Conservation (phyloP, 192 early-diverging fungal species). For the Backusella sp. region DNA sequence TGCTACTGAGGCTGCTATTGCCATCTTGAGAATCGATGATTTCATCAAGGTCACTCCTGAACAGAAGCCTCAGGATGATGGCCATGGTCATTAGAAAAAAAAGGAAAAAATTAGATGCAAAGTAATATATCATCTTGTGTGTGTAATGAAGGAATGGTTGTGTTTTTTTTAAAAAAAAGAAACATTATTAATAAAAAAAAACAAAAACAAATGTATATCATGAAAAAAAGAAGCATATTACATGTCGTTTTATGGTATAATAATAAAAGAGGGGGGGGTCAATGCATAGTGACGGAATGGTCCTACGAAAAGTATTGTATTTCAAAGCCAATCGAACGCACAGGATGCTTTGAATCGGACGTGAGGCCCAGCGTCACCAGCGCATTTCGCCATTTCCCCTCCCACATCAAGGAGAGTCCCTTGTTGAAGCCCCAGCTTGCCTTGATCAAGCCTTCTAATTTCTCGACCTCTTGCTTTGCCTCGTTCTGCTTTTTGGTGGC, state of each 20-base stretch:
- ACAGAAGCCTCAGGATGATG: slow-evolving; percentile 37
- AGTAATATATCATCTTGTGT: neutral
- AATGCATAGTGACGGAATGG: neutral
- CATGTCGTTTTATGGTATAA: neutral
- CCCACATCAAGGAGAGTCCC: slow-evolving; percentile 70
- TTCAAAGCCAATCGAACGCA: slow-evolving; percentile 54
- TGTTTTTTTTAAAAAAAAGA: neutral
- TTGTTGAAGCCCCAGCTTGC: slow-evolving; percentile 25
- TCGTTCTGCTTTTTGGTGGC: slow-evolving; percentile 10
- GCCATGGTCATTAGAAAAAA: slow-evolving; percentile 52
- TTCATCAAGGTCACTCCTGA: slow-evolving; percentile 72
- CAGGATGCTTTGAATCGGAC: slow-evolving; percentile 54
- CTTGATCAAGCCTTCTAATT: slow-evolving; percentile 36
- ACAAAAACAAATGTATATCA: neutral
- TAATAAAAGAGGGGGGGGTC: neutral
- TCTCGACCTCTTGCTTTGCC: slow-evolving; percentile 24
- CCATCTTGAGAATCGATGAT: slow-evolving; percentile 95
- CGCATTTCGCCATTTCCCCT: slow-evolving; percentile 62
- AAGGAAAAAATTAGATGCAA: neutral
- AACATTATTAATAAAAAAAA: neutral
- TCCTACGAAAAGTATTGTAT: slow-evolving; percentile 57
- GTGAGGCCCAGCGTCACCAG: slow-evolving; percentile 69
- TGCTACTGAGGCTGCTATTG: slow-evolving; percentile 98
- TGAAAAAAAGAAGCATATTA: neutral
- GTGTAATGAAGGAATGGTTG: neutral